Evolutionary conservation across 345 rosid species (phyloP), one percentile per base, ranked within the genome.

Genomic region (Firmiana major): DNA sequence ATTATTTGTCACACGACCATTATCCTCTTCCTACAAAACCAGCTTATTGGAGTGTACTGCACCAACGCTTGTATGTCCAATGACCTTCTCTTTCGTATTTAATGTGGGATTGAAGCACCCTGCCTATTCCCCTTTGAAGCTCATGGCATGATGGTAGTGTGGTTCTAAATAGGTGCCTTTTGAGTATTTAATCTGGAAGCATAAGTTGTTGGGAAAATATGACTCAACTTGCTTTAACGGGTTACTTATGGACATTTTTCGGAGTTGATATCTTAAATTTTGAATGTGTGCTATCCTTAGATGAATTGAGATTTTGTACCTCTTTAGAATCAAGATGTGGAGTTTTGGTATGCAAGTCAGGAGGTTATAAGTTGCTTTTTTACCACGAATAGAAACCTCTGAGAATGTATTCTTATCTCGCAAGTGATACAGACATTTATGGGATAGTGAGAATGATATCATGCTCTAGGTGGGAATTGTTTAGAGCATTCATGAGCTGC

Each of bases 301-400:
- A 40, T 28, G 60, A 71, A 53, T 19, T n/a, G 75, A 28, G n/a
- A 71, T 17, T 59, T 51, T 34, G 26, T 53, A 13, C 40, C 34
- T 4, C 40, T 55, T 46, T 15, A 19, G 40, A 71, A 19, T 71
- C 58, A 54, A 43, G 55, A 22, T 74, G 17, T 38, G 54, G 51
- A 15, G 64, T 74, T 59, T 74, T n/a, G 63, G 67, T 17, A 36
- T 73, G 57, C 46, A 67, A 46, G 16, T 57, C 24, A 12, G 63
- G 66, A 24, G 7, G 8, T 24, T 74, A 8, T n/a, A 26, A 58
- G 40, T 74, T 26, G 40, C 22, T 24, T 60, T 22, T 26, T 59
- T 59, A 9, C 21, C 65, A 59, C 22, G 15, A 58, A 58, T 13
- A 74, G 40, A 43, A 59, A 59, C 43, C 16, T 31, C 1, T 21